Evolutionary conservation across 805 yeast species (phyloP), one percentile per base, ranked within the genome.

Genomic region (Jamesozyma lodderae): DNA sequence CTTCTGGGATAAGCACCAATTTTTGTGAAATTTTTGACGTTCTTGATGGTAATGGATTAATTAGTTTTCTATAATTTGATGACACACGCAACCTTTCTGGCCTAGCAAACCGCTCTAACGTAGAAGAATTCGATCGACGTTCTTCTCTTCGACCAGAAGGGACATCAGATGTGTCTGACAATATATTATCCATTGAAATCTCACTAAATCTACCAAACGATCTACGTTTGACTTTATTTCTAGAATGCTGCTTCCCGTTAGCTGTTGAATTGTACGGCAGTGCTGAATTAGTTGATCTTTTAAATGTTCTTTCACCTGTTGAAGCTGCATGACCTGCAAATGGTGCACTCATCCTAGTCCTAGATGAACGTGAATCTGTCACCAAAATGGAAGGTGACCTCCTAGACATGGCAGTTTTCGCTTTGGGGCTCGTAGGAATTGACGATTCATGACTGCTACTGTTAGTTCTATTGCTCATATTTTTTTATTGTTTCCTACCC

Each of bases 331-430:
- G 67, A 8, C 90, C 88, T 1, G 92, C 92, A 69, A 78, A 84
- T 1, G 92, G 94, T 0, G 90, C 92, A 40, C 65, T 58, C 23
- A 50, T 44, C 35, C 79, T 57, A n/a, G 69, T 64, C 19, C 72
- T 70, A 4, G 73, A 58, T 43, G 76, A 70, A 43, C 97, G 68
- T 2, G 84, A 76, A 62, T 88, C 97, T 0, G 97, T 90, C 27
- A 88, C 97, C 41, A 88, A 69, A 53, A 88, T 88, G 1, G 95
- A 84, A 9, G 97, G 96, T 22, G 96, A 84, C 50, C 96, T 64
- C 51, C 83, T 84, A 11, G 95, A 48, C 53, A 59, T 43, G 3
- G 41, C 15, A 18, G 19, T 19, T 19, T 15, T 10, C 17, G 38
- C 22, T 18, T 31, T 3, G 24, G 6, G n/a, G n/a, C n/a, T 25